Conservation (phyloP, 805 yeast species). For the Yarrowia yakushimensis region DNA sequence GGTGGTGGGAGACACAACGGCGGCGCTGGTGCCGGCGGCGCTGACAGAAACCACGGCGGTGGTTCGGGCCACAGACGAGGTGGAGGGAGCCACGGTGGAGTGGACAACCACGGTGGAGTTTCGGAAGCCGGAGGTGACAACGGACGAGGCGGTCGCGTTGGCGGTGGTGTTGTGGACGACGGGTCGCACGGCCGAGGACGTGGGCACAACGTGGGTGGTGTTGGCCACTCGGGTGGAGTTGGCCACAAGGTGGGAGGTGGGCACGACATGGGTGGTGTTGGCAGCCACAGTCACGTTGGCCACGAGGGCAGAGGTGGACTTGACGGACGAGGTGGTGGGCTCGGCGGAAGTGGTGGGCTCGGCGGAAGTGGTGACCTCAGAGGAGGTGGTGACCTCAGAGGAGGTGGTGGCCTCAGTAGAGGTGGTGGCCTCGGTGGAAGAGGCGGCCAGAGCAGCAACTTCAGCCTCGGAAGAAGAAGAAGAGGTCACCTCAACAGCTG, state of each 20-base stretch:
- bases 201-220: background rate
- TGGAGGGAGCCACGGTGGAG: background rate
- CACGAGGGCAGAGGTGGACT: conserved; percentile 14
- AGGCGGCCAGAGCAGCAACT: background rate
- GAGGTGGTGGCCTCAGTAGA: background rate
- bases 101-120: background rate
- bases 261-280: background rate
- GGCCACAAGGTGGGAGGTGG: background rate
- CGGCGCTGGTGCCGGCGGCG: background rate
- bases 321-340: background rate
- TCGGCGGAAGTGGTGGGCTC: background rate
- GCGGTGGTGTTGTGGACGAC: background rate
- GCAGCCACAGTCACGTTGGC: background rate
- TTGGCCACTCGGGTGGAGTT: background rate
- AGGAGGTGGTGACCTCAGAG: background rate
- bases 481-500: background rate
- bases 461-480: background rate
- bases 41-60: background rate
- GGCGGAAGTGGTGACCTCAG: background rate
- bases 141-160: conserved; percentile 2
- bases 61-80: background rate
- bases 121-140: conserved; percentile 14
- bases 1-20: background rate
- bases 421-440: background rate
- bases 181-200: background rate